Evolutionary conservation across 495 filamentous ascomycete species (phyloP).

Genomic region (Staphylotrichum tortipilum): DNA sequence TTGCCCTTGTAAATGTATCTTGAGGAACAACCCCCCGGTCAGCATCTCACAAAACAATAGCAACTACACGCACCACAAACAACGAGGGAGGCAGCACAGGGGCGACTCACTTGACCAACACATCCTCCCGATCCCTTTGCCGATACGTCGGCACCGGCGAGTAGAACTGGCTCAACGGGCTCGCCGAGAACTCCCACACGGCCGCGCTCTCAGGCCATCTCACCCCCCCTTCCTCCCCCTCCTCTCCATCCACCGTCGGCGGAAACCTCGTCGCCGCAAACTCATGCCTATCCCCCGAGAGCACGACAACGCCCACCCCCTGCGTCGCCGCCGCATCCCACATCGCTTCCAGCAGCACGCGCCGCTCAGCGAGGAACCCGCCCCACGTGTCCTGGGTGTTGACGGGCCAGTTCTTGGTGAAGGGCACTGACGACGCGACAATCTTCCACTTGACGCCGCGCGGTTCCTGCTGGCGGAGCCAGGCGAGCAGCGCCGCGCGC

Average conservation of each 20-base stretch:
- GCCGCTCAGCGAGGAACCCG: slow-evolving; percentile 73
- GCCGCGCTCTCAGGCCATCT: slow-evolving; percentile 51
- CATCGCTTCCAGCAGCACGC: slow-evolving; percentile 75
- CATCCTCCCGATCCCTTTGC: slow-evolving; percentile 69
- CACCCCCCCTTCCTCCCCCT: slow-evolving; percentile 6
- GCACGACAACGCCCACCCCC: slow-evolving; percentile 68
- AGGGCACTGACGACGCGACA: slow-evolving; percentile 76
- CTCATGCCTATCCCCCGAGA: slow-evolving; percentile 89
- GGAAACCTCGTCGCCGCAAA: slow-evolving; percentile 88
- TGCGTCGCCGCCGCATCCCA: slow-evolving; percentile 69
- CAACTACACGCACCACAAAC: background rate
- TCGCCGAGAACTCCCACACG: slow-evolving; percentile 80
- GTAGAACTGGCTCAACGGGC: slow-evolving; percentile 88
- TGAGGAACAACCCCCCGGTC: slow-evolving; percentile 2
- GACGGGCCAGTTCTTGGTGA: slow-evolving; percentile 93
- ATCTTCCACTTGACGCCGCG: slow-evolving; percentile 88
- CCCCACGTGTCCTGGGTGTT: slow-evolving; percentile 85
- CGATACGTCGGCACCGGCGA: slow-evolving; percentile 74
- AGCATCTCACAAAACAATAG: background rate
- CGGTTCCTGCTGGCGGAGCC: slow-evolving; percentile 59
- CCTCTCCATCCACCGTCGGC: slow-evolving; percentile 42
- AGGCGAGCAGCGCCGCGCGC: slow-evolving; percentile 67
- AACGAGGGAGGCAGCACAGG: slow-evolving; percentile 1
- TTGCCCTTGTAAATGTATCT: slow-evolving; percentile 81
- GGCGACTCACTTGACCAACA: slow-evolving; percentile 59